phyloP scores from a whole-genome alignment of 2,329 filamentous ascomycete genomes.

The Esteya vermicola region DNA sequence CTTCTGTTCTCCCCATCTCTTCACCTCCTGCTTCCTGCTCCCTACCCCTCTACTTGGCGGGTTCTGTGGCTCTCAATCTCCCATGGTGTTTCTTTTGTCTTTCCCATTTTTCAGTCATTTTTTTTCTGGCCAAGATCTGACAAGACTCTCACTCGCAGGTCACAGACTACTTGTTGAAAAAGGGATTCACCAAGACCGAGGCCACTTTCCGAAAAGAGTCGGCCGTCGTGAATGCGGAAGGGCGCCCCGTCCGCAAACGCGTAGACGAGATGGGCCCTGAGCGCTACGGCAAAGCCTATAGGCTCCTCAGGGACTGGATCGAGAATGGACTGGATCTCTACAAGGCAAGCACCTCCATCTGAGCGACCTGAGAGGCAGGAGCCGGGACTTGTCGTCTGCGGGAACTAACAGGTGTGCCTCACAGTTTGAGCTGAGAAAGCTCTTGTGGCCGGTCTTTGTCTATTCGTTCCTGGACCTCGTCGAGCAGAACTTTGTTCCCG shows the following conservation, averaged over 20 bases:
- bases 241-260: slow-evolving; percentile 52
- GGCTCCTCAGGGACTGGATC: slow-evolving; percentile 65
- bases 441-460: slow-evolving; percentile 88
- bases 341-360: slow-evolving; percentile 64
- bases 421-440: slow-evolving; percentile 71
- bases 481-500: slow-evolving; percentile 52
- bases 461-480: slow-evolving; percentile 82
- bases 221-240: slow-evolving; percentile 66
- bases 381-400: not conserved
- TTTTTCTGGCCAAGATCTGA: not conserved
- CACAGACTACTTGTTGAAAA: slow-evolving; percentile 89
- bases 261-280: slow-evolving; percentile 59
- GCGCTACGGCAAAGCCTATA: slow-evolving; percentile 65
- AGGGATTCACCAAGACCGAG: slow-evolving; percentile 86
- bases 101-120: no score
- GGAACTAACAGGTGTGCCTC: slow-evolving; percentile 8
- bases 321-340: slow-evolving; percentile 89
- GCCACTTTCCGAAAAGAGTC: slow-evolving; percentile 87
- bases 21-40: no score
- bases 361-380: not conserved
- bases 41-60: no score
- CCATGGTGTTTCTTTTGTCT: no score
- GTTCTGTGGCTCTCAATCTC: no score
- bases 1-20: no score
- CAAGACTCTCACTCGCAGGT: slow-evolving; percentile 30